Base-by-base conservation (phyloP, 1,284 basidiomycete species). In the Melanopsichium pennsylvanicum region DNA sequence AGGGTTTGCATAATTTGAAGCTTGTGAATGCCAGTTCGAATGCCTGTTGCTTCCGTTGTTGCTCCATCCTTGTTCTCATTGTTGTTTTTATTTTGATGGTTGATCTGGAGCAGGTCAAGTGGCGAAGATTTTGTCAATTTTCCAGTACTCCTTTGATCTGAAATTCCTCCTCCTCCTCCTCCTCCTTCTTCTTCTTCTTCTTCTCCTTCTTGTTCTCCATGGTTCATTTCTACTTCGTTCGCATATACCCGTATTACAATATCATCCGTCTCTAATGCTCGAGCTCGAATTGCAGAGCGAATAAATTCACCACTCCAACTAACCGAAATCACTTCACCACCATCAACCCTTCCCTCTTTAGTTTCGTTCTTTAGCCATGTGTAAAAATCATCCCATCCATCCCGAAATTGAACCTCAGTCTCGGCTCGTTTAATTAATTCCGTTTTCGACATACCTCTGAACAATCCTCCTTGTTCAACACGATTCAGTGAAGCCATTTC, bases 301-400 rank as follows among this genome's bases (percentile, higher is more conserved):
- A 80, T 76, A 22, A 79, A 80, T 0, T 21, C 31, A 1, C 64
- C 55, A 16, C 70, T 74, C 78, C 78, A 80, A 11, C 76, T 72
- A 4, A 80, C 74, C 31, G 70, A 74, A 43, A 79, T 63, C n/a
- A 80, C 52, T 12, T 75, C 47, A 0, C 62, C 44, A 1, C 59
- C 38, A 1, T 44, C 57, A 2, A 73, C 18, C 1, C 3, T 13
- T 0, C 39, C 45, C 1, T 26, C 15, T 11, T 18, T 12, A 0
- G 26, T 42, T 12, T 60, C 32, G 0, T 35, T 37, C 1, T 21
- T 18, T 3, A 77, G 45, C 58, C 58, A 75, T 2, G 33, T 12
- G 23, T 52, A 38, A n/a, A 67, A 60, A 5, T 4, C 25, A 0
- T 35, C 18, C 76, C 76, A 78, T 4, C 76, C 76, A 0, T 49